A percentile compares a stretch with the other conserved stretches of the same genome.
Evolutionary conservation across 495 filamentous ascomycete species (phyloP).

Genomic region (Diplogelasinospora grovesii): DNA sequence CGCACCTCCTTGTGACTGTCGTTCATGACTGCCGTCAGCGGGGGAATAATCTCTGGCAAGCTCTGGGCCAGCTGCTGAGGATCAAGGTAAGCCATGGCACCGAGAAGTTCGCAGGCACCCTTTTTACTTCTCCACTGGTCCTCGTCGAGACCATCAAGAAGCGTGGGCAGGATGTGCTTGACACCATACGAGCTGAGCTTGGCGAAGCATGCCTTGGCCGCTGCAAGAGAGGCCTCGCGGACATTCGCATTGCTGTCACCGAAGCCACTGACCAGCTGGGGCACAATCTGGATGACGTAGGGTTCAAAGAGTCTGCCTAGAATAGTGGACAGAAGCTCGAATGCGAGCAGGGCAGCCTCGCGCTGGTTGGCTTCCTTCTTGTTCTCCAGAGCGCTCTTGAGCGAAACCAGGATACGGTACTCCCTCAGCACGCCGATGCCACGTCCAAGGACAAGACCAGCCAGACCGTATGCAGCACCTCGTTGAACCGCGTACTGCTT

Average conservation of each 20-base stretch:
- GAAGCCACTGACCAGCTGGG: slow-evolving; percentile 81
- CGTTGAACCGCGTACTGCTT: slow-evolving; percentile 87
- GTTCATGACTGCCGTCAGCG: slow-evolving; percentile 85
- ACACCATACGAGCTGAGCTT: slow-evolving; percentile 92
- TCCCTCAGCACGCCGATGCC: slow-evolving; percentile 79
- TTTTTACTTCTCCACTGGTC: slow-evolving; percentile 97
- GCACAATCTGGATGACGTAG: slow-evolving; percentile 91
- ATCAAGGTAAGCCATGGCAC: slow-evolving; percentile 96
- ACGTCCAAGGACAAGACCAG: slow-evolving; percentile 78
- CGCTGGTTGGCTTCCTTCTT: slow-evolving; percentile 85
- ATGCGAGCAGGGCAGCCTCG: slow-evolving; percentile 82
- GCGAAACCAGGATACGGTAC: slow-evolving; percentile 72
- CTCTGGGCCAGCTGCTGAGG: slow-evolving; percentile 88
- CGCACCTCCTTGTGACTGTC: slow-evolving; percentile 98
- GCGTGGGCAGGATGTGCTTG: slow-evolving; percentile 83
- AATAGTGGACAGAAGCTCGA: slow-evolving; percentile 79
- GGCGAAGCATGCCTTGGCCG: slow-evolving; percentile 89
- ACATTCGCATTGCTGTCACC: slow-evolving; percentile 85
- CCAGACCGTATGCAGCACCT: slow-evolving; percentile 91
- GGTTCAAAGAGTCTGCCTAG: slow-evolving; percentile 88
- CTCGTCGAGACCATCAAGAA: slow-evolving; percentile 90
- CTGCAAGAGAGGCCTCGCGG: slow-evolving; percentile 84
- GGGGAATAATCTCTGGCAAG: slow-evolving; percentile 92
- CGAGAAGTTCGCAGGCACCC: slow-evolving; percentile 90
- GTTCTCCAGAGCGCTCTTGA: slow-evolving; percentile 76